Conservation (phyloP, 208 protist genomes). For the Tetramitus jugosus region DNA sequence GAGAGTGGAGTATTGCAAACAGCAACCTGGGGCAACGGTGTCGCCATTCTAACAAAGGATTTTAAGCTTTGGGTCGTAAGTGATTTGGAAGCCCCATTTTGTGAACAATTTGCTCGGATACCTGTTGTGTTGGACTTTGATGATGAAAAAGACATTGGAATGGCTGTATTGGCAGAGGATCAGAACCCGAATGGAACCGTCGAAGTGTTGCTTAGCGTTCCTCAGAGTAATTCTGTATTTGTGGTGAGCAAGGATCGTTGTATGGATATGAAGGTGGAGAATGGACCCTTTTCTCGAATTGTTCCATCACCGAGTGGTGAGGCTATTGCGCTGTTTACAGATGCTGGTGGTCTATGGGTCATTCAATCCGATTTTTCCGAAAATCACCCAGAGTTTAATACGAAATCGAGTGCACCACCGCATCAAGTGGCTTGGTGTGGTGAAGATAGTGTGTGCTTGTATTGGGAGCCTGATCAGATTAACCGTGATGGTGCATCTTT, state of each 20-base stretch:
- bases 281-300: constrained; percentile 19
- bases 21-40: not conserved
- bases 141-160: constrained; percentile 13
- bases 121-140: not conserved
- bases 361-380: constrained; percentile 17
- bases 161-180: not conserved
- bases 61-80: not conserved
- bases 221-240: not conserved
- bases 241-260: not conserved
- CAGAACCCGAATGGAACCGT: not conserved
- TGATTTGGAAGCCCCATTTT: not conserved
- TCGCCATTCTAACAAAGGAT: constrained; percentile 17
- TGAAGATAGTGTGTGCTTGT: constrained; percentile 23
- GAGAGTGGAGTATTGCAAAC: not conserved
- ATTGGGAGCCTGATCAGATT: constrained; percentile 25
- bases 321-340: constrained; percentile 1
- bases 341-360: not conserved
- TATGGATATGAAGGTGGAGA: not conserved
- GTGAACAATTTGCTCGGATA: not conserved
- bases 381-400: constrained; percentile 20
- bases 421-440: constrained; percentile 25
- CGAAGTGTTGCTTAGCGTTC: not conserved
- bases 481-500: constrained; percentile 15
- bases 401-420: not conserved
- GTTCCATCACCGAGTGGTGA: not conserved